Base-by-base conservation (phyloP, 2,329 filamentous ascomycete genomes). In the Botrytis elliptica region DNA sequence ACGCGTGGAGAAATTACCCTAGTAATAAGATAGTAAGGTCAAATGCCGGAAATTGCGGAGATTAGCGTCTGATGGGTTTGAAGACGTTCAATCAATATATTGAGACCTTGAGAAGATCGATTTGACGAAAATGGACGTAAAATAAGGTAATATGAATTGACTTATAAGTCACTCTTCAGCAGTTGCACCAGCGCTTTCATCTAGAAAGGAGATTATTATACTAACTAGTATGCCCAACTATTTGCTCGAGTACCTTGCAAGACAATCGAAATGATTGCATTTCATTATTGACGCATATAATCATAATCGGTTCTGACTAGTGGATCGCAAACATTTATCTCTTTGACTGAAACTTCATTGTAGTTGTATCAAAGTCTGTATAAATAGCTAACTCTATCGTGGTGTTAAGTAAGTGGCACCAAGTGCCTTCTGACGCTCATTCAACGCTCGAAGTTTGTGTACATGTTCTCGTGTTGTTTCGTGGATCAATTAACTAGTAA, bases 381-480 rank as follows among this genome's bases (percentile, higher is more conserved):
- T 65, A 69, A 33, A 7, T 57, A 68, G 65, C 36, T 55, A 69
- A 52, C 25, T 69, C 66, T 69, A 69, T 57, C 9, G 1, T 69
- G 25, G 49, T 44, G 49, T 59, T 69, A 33, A 69, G 49, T 52
- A 42, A 59, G 40, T 3, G 38, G 36, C 22, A 18, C 6, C 33
- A 8, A 38, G 22, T n/a, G 16, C 18, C 52, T 42, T 25, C 29
- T 16, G 8, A 12, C 10, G 25, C 49, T 57, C n/a, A 38, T 42
- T 42, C 7, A 10, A 18, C n/a, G 18, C 66, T 68, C n/a, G 38
- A n/a, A 33, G 14, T 22, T 33, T 68, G 22, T 69, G 49, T 69
- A 69, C 66, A 69, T 55, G 9, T 69, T 69, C 38, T 42, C 49
- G 49, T 69, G n/a, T 69, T 49, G 66, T 69, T 38, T 69, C 49